Conservation (phyloP, 495 filamentous ascomycete species). For the Talaromyces stipitatus region DNA sequence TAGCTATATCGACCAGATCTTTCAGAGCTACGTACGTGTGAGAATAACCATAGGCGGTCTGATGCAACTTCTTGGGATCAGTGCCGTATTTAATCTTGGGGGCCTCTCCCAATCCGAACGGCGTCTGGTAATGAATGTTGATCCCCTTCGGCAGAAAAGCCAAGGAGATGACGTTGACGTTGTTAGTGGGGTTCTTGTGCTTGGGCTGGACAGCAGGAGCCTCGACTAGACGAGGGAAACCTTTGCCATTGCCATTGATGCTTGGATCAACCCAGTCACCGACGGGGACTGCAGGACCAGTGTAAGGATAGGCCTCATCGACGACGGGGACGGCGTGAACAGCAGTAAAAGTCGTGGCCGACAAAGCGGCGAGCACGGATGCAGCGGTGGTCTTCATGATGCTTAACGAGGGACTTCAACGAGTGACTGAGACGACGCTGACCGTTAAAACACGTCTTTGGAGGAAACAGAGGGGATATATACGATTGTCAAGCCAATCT, state of each 20-base stretch:
- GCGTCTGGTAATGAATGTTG: constrained; percentile 48
- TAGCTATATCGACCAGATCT: not conserved
- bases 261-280: constrained; percentile 44
- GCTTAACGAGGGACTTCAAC: not conserved
- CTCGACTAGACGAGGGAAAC: constrained; percentile 44
- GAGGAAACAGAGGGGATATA: not conserved
- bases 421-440: not conserved
- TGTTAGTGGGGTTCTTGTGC: constrained; percentile 35
- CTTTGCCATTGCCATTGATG: constrained; percentile 45
- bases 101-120: constrained; percentile 36
- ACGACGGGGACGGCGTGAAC: constrained; percentile 18
- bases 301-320: constrained; percentile 35
- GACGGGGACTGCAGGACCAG: constrained; percentile 37
- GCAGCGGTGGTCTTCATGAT: constrained; percentile 5
- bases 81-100: constrained; percentile 37
- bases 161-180: constrained; percentile 45
- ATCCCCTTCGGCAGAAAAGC: constrained; percentile 42
- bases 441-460: not conserved
- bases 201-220: constrained; percentile 44
- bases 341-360: constrained; percentile 9
- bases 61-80: constrained; percentile 16
- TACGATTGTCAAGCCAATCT: too few species aligned
- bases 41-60: constrained; percentile 23
- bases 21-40: constrained; percentile 20
- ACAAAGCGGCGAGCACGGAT: constrained; percentile 13